Percentiles rank a stretch among this genome's conserved stretches.
These are phyloP conservation scores for Penicillium simplicissimum DNA, from an alignment of 495 filamentous ascomycete genomes.

Conservation along the genomic window DNA sequence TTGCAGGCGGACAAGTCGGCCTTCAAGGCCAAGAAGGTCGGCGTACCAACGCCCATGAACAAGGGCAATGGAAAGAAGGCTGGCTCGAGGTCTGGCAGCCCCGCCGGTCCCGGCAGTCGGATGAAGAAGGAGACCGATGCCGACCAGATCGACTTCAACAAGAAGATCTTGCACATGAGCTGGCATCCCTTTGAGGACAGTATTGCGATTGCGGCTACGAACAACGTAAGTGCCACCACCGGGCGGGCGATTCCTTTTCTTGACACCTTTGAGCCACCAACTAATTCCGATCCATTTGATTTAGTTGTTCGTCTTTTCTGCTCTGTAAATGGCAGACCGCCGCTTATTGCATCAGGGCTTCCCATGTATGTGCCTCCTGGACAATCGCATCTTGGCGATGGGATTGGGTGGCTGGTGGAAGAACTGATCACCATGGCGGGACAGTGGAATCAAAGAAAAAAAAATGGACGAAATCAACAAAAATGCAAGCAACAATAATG, in stretches of 20 bases:
- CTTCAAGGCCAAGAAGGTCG: conserved; percentile 99
- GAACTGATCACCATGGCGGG: conserved; percentile 17
- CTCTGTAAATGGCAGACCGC: conserved; percentile 61
- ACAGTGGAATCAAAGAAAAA: conserved; percentile 15
- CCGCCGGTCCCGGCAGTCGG: conserved; percentile 84
- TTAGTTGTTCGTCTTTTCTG: conserved; percentile 96
- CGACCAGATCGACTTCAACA: conserved; percentile 99
- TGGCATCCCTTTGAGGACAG: conserved; percentile 99
- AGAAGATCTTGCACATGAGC: conserved; percentile 99
- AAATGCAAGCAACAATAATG: conserved; percentile 26
- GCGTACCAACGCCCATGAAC: conserved; percentile 96
- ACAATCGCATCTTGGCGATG: conserved; percentile 31
- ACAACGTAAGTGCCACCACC: conserved; percentile 74
- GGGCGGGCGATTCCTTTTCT: background rate
- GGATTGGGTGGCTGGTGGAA: conserved; percentile 24
- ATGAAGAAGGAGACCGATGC: conserved; percentile 99
- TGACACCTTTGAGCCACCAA: background rate
- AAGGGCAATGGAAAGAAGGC: conserved; percentile 79
- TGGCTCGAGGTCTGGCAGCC: conserved; percentile 83
- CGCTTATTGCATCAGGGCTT: conserved; percentile 12
- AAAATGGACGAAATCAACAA: conserved; percentile 16
- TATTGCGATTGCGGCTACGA: conserved; percentile 98
- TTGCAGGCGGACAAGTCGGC: conserved; percentile 97
- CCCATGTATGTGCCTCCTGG: conserved; percentile 29
- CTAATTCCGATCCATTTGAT: background rate